Evolutionary conservation across 2,329 filamentous ascomycete genomes (phyloP).

Genomic region (Colletotrichum sp.): DNA sequence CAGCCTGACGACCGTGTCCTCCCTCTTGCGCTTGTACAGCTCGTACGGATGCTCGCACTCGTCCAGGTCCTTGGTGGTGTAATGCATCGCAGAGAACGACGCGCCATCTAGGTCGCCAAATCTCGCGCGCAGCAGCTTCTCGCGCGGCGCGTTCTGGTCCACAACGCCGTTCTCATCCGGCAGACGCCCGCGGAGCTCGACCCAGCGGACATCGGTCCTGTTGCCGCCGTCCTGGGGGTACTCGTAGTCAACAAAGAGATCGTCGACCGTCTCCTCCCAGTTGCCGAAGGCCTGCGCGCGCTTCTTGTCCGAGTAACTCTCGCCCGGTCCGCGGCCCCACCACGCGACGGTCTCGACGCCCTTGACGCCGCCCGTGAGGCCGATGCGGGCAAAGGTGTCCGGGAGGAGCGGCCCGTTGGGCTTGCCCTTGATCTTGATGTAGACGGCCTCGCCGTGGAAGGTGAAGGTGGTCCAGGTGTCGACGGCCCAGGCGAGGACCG

Average conservation of each 20-base stretch:
- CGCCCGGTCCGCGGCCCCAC: constrained; percentile 72
- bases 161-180: constrained; percentile 25
- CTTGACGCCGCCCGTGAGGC: constrained; percentile 55
- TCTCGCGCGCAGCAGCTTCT: constrained; percentile 44
- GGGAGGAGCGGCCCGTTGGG: constrained; percentile 56
- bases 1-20: constrained; percentile 61
- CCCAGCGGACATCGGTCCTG: constrained; percentile 66
- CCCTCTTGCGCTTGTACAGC: constrained; percentile 50
- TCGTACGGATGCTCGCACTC: constrained; percentile 65
- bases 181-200: constrained; percentile 46
- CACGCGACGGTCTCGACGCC: constrained; percentile 53
- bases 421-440: constrained; percentile 53
- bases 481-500: constrained; percentile 66
- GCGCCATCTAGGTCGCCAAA: constrained; percentile 53
- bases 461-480: constrained; percentile 59
- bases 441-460: constrained; percentile 53
- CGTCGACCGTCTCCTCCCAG: constrained; percentile 51
- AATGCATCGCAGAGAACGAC: constrained; percentile 63
- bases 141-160: neutral
- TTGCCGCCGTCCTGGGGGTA: constrained; percentile 73
- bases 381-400: constrained; percentile 66
- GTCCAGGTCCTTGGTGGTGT: constrained; percentile 58
- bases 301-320: constrained; percentile 72
- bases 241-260: constrained; percentile 67
- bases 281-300: constrained; percentile 62